Base-by-base conservation (phyloP, 371 early-diverging fungal genomes). In the Mortierella sp. region DNA sequence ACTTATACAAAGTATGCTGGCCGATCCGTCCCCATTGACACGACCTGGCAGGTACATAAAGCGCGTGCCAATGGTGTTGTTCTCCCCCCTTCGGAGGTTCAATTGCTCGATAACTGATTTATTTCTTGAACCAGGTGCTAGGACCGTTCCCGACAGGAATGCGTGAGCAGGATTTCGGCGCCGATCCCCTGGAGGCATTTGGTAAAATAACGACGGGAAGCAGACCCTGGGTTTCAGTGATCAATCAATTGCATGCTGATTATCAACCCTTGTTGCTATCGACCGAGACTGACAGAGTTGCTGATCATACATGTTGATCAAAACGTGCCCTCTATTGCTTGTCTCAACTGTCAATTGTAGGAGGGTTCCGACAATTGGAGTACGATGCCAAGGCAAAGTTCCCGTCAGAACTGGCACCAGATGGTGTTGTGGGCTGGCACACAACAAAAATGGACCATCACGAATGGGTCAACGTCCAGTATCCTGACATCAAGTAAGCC, bases 81-180 rank as follows among this genome's bases (percentile, higher is more conserved):
- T 21, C 38, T 35, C n/a, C 3, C 14, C 18, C 27, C 16, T 48
- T 46, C 43, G 48, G 48, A 46, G 71, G 71, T 46, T 71, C 71
- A 71, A 71, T 27, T 71, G 18, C 56, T 63, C 35, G 35, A 16
- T 35, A 18, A 35, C 63, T 46, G 6, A 16, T 24, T 6, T n/a
- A 29, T 46, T 16, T 43, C 44, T 16, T 32, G 32, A 55, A 29
- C 12, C 27, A 90, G 88, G 87, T 90, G 4, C 88, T 95, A 2
- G 95, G 95, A 14, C 94, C 94, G 0, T 95, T 94, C 77, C 92
- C 95, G 12, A 89, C 91, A 18, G 94, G 94, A 6, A 91, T 92
- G 81, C 89, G 94, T 16, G 94, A 94, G 55, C 91, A 91, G 71
- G 91, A 91, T 68, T 92, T 93, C 75, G 94, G 94, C n/a, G 91